These are phyloP conservation scores for Hortaea werneckii DNA, from an alignment of 2,329 filamentous ascomycete genomes.

Conservation along the genomic window DNA sequence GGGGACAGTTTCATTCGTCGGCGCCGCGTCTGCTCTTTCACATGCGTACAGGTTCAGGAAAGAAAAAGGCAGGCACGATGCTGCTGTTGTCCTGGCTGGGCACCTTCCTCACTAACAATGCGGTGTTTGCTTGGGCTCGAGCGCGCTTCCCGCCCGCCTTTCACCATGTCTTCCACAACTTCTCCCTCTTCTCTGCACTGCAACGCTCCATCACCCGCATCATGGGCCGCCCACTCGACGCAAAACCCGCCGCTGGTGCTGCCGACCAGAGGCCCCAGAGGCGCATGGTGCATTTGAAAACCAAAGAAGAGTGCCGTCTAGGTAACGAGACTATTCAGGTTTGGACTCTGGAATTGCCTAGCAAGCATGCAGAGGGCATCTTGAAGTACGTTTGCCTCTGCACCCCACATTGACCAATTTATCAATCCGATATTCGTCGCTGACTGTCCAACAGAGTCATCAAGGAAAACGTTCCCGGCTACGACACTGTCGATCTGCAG, in stretches of 20 bases:
- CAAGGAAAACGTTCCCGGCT: constrained; percentile 34
- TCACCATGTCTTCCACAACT: background rate
- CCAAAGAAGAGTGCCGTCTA: constrained; percentile 41
- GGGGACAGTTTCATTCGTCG: too few relatives aligned
- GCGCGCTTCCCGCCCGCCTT: background rate
- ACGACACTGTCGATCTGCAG: constrained; percentile 35
- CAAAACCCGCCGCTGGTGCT: background rate
- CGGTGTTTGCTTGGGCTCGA: background rate
- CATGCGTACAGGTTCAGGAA: background rate
- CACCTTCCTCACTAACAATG: background rate
- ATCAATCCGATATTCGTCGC: background rate
- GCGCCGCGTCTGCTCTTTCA: background rate
- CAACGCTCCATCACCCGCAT: background rate
- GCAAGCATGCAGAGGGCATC: constrained; percentile 60
- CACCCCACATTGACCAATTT: background rate
- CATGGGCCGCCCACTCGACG: background rate
- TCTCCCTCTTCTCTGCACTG: background rate
- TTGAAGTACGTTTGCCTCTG: constrained; percentile 49
- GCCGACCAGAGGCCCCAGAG: background rate
- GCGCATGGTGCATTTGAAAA: constrained; percentile 34
- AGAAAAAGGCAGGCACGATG: background rate
- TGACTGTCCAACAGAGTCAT: constrained; percentile 29
- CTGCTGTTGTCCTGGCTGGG: background rate
- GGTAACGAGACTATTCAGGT: constrained; percentile 46
- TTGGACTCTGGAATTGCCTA: constrained; percentile 62